Conservation (phyloP, 352 stramenopile genomes). For the Aphanomyces stellatus region DNA sequence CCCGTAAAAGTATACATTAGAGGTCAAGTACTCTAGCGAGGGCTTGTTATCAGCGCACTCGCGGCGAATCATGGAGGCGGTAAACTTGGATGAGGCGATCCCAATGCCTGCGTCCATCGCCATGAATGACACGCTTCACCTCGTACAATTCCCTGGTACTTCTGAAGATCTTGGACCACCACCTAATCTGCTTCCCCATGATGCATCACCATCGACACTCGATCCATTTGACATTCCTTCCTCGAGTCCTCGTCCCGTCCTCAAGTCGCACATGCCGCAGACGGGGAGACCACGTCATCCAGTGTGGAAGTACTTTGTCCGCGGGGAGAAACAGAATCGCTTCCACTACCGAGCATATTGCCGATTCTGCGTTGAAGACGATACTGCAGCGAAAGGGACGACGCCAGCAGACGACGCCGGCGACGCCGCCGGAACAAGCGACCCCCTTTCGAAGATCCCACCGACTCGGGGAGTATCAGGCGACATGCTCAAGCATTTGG, state of each 20-base stretch:
- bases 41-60: too few species aligned
- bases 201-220: background rate
- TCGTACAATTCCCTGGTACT: background rate
- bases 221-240: background rate
- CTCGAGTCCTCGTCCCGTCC: too few species aligned
- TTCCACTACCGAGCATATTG: constrained; percentile 83
- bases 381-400: background rate
- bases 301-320: constrained; percentile 74
- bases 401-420: too few species aligned
- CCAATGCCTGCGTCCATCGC: constrained; percentile 4
- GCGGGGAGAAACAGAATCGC: constrained; percentile 75
- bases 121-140: background rate
- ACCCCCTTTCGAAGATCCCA: constrained; percentile 22
- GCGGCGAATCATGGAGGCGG: too few species aligned
- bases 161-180: too few species aligned
- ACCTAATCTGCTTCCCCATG: too few species aligned
- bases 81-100: too few species aligned
- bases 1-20: too few species aligned
- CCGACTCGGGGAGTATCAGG: constrained; percentile 65
- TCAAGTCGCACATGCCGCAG: constrained; percentile 6
- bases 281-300: constrained; percentile 64
- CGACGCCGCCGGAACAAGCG: constrained; percentile 34
- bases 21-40: too few species aligned
- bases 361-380: constrained; percentile 59
- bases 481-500: constrained; percentile 75